Evolutionary conservation across 2,329 filamentous ascomycete species (phyloP).

Genomic region (Reticulascus tulasneorum): DNA sequence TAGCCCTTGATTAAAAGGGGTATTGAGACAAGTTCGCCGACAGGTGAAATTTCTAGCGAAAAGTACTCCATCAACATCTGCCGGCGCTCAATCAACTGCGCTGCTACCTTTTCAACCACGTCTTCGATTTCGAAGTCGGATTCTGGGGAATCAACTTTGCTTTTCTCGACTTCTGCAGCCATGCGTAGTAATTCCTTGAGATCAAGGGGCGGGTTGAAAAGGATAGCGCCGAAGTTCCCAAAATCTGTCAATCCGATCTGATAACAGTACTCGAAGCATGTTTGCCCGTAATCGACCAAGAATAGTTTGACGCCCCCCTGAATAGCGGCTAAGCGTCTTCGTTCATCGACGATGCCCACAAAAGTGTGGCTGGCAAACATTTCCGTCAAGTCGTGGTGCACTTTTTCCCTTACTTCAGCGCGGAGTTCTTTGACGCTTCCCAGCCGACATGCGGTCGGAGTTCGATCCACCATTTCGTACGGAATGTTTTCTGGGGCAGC

Average conservation of each 20-base stretch:
- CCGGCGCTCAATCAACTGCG: constrained; percentile 68
- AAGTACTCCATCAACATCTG: constrained; percentile 96
- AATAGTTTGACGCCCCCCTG: constrained; percentile 91
- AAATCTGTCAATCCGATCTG: constrained; percentile 94
- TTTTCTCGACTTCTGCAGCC: constrained; percentile 67
- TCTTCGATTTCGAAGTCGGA: constrained; percentile 62
- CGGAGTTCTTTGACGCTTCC: constrained; percentile 84
- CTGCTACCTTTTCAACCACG: constrained; percentile 61
- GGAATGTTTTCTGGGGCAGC: constrained; percentile 48
- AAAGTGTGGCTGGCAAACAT: constrained; percentile 87
- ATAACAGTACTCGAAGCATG: constrained; percentile 89
- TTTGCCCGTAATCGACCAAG: constrained; percentile 86
- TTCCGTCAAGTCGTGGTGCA: constrained; percentile 83
- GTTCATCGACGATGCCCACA: constrained; percentile 86
- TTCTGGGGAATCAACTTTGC: constrained; percentile 33
- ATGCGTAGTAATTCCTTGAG: constrained; percentile 68
- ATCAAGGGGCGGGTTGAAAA: constrained; percentile 71
- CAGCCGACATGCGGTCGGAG: constrained; percentile 67
- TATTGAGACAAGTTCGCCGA: constrained; percentile 73
- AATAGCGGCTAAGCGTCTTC: constrained; percentile 81
- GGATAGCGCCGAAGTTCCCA: constrained; percentile 84
- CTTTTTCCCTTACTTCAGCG: constrained; percentile 71
- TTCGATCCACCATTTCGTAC: constrained; percentile 70
- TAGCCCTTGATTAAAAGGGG: constrained; percentile 89
- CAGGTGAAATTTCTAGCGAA: constrained; percentile 72